phyloP scores from a whole-genome alignment of 352 stramenopile genomes.

The Phytophthora crassamura region DNA sequence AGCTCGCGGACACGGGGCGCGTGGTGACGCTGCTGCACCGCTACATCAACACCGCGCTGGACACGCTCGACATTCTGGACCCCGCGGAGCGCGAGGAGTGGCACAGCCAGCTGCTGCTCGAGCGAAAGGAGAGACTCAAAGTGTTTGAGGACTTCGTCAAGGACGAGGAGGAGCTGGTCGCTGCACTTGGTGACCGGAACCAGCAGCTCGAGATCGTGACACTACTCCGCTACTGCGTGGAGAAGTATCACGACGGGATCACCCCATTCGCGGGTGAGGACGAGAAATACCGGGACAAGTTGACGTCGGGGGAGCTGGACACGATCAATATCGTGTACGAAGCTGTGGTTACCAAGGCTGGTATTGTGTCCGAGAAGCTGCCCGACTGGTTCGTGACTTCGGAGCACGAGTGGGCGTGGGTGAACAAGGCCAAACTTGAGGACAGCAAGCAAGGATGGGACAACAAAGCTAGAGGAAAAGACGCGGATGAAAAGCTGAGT shows the following conservation, averaged over 20 bases:
- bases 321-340: conserved; percentile 39
- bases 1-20: conserved; percentile 41
- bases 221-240: conserved; percentile 38
- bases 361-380: conserved; percentile 27
- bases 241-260: conserved; percentile 34
- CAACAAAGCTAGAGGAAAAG: conserved; percentile 13
- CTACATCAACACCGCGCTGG: conserved; percentile 31
- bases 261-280: conserved; percentile 25
- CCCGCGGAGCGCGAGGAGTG: conserved; percentile 10
- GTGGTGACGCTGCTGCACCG: conserved; percentile 37
- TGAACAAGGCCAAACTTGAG: conserved; percentile 37
- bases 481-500: conserved; percentile 18
- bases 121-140: conserved; percentile 27
- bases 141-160: conserved; percentile 28
- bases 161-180: conserved; percentile 19
- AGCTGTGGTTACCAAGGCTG: conserved; percentile 24
- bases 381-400: conserved; percentile 44
- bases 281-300: conserved; percentile 36
- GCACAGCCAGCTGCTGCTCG: conserved; percentile 26
- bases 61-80: conserved; percentile 29
- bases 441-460: conserved; percentile 27
- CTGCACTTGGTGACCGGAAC: conserved; percentile 23
- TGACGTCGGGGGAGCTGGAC: conserved; percentile 32
- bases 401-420: conserved; percentile 36
- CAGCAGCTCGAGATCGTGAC: conserved; percentile 47